Evolutionary conservation across 176 grass and related monocot genomes (phyloP), one percentile per base, ranked within the genome.

Genomic region (Stipa capillata): DNA sequence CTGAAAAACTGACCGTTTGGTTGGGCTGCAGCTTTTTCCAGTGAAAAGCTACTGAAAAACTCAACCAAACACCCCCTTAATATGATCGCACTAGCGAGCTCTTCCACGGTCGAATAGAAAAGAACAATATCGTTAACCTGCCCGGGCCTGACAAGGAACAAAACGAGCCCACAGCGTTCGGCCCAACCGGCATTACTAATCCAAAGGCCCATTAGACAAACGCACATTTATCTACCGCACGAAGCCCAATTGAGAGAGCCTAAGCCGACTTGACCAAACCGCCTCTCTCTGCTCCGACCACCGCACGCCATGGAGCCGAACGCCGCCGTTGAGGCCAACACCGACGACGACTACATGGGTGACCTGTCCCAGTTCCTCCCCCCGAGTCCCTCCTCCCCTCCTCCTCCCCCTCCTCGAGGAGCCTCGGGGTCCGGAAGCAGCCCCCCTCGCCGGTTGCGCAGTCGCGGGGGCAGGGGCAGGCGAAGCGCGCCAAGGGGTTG

Each of bases 261-360:
- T 16, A 59, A 32, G 27, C 4, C 53, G 23, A 25, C 53, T 27
- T 56, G 53, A 27, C 21, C 24, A 5, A 25, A n/a, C 27, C 21
- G 23, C 23, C 27, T 56, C 23, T n/a, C 23, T 56, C 53, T 23
- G 52, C 82, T 50, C 52, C 56, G 44, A 7, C 57, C 24, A 21
- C 24, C 51, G 28, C 45, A 21, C 51, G 28, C 74, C 80, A 79
- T 82, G 77, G 76, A 63, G 32, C 69, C 53, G 16, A 47, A 79
- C 48, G 49, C 2, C 57, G 35, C 9, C 43, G 39, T 8, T 8
- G 39, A 41, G 9, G 52, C 62, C 27, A 74, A 81, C 74, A 59
- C 68, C 62, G 88, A 86, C 18, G 93, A 93, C 9, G 93, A 97
- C 84, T 97, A 91, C 83, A 97, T 93, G 90, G 90, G 88, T 6